Evolutionary conservation across 2,329 filamentous ascomycete species (phyloP).

Genomic region (Davidsoniella neocaledoniae): DNA sequence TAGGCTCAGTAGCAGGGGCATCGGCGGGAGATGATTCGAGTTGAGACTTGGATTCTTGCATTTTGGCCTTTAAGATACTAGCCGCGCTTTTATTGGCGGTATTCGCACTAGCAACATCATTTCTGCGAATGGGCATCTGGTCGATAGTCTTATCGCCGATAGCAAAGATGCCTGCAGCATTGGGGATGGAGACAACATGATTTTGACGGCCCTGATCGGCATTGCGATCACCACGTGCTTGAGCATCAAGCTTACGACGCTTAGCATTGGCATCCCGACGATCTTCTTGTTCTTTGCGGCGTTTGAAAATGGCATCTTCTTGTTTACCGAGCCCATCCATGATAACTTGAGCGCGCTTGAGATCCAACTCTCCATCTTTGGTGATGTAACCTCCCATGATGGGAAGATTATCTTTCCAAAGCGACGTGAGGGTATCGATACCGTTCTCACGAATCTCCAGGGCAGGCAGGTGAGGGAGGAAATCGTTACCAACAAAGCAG

Average conservation of each 20-base stretch:
- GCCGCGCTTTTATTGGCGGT: constrained; percentile 88
- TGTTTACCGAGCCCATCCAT: constrained; percentile 76
- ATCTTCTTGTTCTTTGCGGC: constrained; percentile 73
- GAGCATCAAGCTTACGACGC: constrained; percentile 56
- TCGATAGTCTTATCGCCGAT: constrained; percentile 36
- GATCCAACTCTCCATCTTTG: constrained; percentile 81
- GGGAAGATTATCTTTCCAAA: constrained; percentile 87
- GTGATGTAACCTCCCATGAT: constrained; percentile 92
- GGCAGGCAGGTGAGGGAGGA: constrained; percentile 90
- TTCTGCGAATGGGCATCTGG: constrained; percentile 81
- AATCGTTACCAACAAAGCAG: constrained; percentile 98
- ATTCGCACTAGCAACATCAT: constrained; percentile 53
- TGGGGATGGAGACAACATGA: constrained; percentile 11
- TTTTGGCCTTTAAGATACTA: constrained; percentile 65
- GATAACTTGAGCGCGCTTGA: constrained; percentile 74
- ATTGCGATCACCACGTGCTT: constrained; percentile 21
- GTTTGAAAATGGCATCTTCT: constrained; percentile 83
- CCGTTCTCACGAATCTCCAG: constrained; percentile 94
- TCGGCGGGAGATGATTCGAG: background rate
- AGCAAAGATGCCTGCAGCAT: constrained; percentile 8
- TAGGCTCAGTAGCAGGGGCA: background rate
- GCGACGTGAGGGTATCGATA: constrained; percentile 89
- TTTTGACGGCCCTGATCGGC: constrained; percentile 11
- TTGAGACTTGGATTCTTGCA: constrained; percentile 31
- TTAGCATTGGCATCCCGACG: constrained; percentile 65